phyloP scores from a whole-genome alignment of 768 basidiomycete genomes.

The Mycena albidolilacea region DNA sequence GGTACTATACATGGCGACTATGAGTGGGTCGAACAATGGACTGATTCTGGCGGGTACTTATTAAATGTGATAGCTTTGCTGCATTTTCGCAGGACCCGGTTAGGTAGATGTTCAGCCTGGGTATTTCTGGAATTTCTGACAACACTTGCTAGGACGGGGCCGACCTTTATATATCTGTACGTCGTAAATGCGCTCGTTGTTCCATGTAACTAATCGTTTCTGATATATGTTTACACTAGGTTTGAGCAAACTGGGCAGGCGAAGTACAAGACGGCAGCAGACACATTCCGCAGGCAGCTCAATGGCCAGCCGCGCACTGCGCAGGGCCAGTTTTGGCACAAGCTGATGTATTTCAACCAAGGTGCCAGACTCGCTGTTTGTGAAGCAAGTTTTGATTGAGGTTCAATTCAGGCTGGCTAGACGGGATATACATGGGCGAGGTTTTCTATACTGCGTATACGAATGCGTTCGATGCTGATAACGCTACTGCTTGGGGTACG shows the following conservation, averaged over 20 bases:
- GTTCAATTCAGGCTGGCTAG: constrained; percentile 47
- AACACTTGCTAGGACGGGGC: constrained; percentile 50
- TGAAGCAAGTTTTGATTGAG: neutral
- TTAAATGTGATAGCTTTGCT: constrained; percentile 43
- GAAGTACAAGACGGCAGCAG: constrained; percentile 60
- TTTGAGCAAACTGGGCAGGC: constrained; percentile 50
- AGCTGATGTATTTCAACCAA: constrained; percentile 58
- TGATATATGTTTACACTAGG: constrained; percentile 38
- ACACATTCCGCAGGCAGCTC: constrained; percentile 56
- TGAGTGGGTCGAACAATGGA: constrained; percentile 44
- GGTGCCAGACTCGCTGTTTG: constrained; percentile 42
- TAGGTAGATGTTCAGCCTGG: constrained; percentile 42
- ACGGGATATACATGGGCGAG: constrained; percentile 55
- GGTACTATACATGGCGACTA: constrained; percentile 59
- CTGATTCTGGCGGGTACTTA: neutral
- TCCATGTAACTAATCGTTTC: too few relatives aligned
- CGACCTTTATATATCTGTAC: constrained; percentile 57
- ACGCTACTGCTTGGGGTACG: constrained; percentile 49
- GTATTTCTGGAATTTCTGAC: constrained; percentile 8
- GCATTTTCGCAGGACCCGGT: constrained; percentile 55
- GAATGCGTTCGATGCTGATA: constrained; percentile 46
- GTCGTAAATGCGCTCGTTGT: neutral
- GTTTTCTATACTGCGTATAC: constrained; percentile 53
- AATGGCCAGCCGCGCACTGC: constrained; percentile 60
- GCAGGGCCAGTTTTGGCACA: constrained; percentile 65